Conservation (phyloP, 768 basidiomycete species). For the Serendipita sp. region DNA sequence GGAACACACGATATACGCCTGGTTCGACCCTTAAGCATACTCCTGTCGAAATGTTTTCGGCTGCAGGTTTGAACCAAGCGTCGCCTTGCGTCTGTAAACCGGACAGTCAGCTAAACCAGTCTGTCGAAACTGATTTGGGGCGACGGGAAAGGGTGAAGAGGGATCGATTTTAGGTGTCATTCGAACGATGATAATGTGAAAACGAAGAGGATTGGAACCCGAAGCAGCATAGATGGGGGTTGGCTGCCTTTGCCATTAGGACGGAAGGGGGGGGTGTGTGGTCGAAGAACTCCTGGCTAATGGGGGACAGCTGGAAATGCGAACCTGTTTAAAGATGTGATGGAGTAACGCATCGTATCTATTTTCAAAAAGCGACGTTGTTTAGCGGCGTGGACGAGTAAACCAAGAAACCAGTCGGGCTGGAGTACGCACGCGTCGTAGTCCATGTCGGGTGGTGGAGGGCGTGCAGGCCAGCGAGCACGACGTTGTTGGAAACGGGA, state of each 20-base stretch:
- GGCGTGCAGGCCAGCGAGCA: conserved; percentile 6
- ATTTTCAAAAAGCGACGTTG: neutral
- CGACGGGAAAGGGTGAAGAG: neutral
- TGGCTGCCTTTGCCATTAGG: neutral
- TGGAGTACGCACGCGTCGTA: conserved; percentile 6
- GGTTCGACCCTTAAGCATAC: conserved; percentile 7
- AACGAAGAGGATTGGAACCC: too few species aligned
- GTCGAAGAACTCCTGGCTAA: neutral
- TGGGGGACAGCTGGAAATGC: neutral
- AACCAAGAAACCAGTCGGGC: neutral
- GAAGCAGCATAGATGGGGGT: too few species aligned
- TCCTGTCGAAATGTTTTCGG: conserved; percentile 32
- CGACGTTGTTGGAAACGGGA: neutral
- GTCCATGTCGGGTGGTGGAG: conserved; percentile 1
- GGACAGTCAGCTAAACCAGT: neutral
- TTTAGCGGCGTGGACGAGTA: neutral
- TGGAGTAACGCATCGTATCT: conserved; percentile 10
- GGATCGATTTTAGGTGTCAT: neutral
- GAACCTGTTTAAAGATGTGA: conserved; percentile 11
- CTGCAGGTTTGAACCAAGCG: conserved; percentile 66
- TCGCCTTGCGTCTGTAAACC: conserved; percentile 7
- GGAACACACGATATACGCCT: conserved; percentile 5
- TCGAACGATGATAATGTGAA: neutral
- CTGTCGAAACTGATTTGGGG: neutral
- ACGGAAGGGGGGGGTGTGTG: too few species aligned